Conservation (phyloP, 768 basidiomycete genomes). For the Panus rudis region DNA sequence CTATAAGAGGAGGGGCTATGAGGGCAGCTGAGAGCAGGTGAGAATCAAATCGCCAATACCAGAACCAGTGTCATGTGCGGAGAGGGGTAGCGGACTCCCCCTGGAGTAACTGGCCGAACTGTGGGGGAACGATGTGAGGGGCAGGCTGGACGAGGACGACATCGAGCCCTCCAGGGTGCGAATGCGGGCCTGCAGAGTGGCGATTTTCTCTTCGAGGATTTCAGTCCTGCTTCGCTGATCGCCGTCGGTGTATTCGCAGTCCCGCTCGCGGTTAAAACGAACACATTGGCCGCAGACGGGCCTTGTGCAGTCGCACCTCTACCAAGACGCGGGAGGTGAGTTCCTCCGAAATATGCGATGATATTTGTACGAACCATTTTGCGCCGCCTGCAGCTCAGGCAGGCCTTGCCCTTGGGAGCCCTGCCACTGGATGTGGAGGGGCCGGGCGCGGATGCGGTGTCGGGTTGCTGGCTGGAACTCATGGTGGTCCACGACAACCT, state of each 20-base stretch:
- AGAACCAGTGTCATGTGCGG: too few species aligned
- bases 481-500: too few species aligned
- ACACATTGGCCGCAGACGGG: conserved; percentile 63
- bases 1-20: conserved; percentile 4
- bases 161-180: conserved; percentile 20
- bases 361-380: conserved; percentile 14
- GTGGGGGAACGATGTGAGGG: too few species aligned
- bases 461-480: too few species aligned
- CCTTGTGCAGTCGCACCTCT: conserved; percentile 65
- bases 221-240: conserved; percentile 54
- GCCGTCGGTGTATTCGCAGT: conserved; percentile 66
- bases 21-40: not conserved
- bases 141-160: conserved; percentile 5
- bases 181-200: conserved; percentile 48
- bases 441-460: too few species aligned
- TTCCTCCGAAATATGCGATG: not conserved
- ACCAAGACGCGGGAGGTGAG: not conserved
- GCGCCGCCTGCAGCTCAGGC: conserved; percentile 20
- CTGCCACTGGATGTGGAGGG: too few species aligned
- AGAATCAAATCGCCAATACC: too few species aligned
- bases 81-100: too few species aligned
- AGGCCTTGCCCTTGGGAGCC: conserved; percentile 22
- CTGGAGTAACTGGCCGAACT: too few species aligned
- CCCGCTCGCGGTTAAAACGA: conserved; percentile 44
- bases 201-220: conserved; percentile 53